phyloP scores from a whole-genome alignment of 2,329 filamentous ascomycete species.

The Phaeoacremonium minimum region DNA sequence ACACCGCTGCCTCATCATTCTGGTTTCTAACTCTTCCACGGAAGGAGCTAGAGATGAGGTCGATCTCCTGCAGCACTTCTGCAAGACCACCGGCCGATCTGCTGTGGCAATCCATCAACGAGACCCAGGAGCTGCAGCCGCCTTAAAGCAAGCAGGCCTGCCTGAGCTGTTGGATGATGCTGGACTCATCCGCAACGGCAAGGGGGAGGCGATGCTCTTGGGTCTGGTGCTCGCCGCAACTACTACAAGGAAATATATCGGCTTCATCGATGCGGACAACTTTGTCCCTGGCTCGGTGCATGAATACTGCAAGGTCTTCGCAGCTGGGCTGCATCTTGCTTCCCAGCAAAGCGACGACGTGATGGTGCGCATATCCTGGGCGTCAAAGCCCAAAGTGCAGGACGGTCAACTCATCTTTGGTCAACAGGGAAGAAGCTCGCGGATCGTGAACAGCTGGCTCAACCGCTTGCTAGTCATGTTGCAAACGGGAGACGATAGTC shows the following conservation, averaged over 20 bases:
- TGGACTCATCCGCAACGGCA: conserved; percentile 18
- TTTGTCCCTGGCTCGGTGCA: conserved; percentile 19
- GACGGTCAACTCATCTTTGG: conserved; percentile 17
- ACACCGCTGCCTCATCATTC: conserved; percentile 18
- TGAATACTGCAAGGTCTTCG: conserved; percentile 26
- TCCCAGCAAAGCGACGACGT: conserved; percentile 10
- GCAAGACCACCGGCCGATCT: conserved; percentile 10
- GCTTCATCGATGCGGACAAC: conserved; percentile 28
- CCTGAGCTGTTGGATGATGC: conserved; percentile 12
- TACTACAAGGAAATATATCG: conserved; percentile 21
- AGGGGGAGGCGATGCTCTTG: conserved; percentile 26
- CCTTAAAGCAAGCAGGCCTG: conserved; percentile 16
- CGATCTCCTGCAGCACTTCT: conserved; percentile 13
- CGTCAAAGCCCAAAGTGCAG: conserved; percentile 23
- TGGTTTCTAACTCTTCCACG: conserved; percentile 21
- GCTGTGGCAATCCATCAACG: conserved; percentile 22
- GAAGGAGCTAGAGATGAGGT: conserved; percentile 16
- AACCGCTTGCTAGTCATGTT: conserved; percentile 18
- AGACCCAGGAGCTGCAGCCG: conserved; percentile 16
- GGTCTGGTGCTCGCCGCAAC: conserved; percentile 21
- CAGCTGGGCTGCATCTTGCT: conserved; percentile 21
- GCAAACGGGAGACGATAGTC: conserved; percentile 2
- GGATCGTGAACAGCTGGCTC: conserved; percentile 23
- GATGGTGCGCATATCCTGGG: conserved; percentile 27
- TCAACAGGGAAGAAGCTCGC: conserved; percentile 21